Evolutionary conservation across 2,329 filamentous ascomycete genomes (phyloP).

Genomic region (Colletotrichum tanaceti): DNA sequence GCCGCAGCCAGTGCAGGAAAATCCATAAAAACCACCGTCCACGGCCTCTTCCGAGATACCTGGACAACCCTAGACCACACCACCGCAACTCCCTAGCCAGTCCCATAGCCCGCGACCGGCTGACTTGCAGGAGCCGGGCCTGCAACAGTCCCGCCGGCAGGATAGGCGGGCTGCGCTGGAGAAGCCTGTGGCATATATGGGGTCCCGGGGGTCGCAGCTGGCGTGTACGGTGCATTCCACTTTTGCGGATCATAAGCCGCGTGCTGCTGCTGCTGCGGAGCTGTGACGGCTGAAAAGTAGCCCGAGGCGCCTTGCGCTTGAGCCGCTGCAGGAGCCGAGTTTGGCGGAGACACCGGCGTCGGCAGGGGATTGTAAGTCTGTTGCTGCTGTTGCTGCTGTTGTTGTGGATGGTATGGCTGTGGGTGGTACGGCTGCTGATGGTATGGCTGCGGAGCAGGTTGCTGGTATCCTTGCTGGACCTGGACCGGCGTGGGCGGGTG

Average conservation of each 20-base stretch:
- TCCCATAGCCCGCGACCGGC: neutral
- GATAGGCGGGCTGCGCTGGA: neutral
- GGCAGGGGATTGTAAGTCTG: neutral
- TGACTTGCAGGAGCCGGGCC: neutral
- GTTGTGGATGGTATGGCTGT: neutral
- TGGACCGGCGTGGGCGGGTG: slow-evolving; percentile 3
- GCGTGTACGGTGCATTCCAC: slow-evolving; percentile 13
- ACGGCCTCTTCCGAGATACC: too few species aligned
- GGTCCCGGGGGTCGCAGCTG: slow-evolving; percentile 6
- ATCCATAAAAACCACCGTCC: too few species aligned
- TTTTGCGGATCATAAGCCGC: neutral
- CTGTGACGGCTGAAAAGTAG: slow-evolving; percentile 3
- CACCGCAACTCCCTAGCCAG: neutral
- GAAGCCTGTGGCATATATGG: neutral
- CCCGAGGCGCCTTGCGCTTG: slow-evolving; percentile 1
- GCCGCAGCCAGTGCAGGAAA: too few species aligned
- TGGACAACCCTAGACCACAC: too few species aligned
- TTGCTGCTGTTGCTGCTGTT: neutral
- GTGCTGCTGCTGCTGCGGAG: slow-evolving; percentile 2
- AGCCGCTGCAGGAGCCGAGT: neutral
- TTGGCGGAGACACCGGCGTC: slow-evolving; percentile 11
- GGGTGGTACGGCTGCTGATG: slow-evolving; percentile 1
- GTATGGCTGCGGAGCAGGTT: neutral
- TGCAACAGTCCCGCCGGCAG: neutral
- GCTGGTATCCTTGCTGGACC: slow-evolving; percentile 28